These are phyloP conservation scores for Phytophthora tentaculata DNA, from an alignment of 352 stramenopile genomes.

Conservation along the genomic window DNA sequence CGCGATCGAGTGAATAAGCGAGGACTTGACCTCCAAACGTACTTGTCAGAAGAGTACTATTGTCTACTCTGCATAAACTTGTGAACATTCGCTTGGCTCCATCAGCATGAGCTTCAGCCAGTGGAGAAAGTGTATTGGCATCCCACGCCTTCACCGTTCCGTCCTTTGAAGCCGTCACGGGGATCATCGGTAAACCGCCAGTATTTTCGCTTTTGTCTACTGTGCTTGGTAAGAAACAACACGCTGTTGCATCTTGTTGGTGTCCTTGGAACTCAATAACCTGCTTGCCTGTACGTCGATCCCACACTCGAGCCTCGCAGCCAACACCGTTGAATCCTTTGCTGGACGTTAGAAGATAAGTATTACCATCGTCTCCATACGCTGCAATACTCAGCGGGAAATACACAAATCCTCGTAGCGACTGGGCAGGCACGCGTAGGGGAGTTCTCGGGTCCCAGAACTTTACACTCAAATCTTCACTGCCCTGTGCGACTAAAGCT, in stretches of 20 bases:
- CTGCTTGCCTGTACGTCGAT: constrained; percentile 70
- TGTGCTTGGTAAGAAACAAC: constrained; percentile 58
- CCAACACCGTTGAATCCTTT: constrained; percentile 89
- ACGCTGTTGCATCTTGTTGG: constrained; percentile 78
- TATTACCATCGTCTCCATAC: constrained; percentile 36
- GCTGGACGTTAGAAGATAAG: constrained; percentile 81
- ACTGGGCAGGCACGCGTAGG: constrained; percentile 58
- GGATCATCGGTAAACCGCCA: constrained; percentile 29
- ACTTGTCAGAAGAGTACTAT: constrained; percentile 51
- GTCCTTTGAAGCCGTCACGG: constrained; percentile 81
- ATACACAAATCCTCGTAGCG: constrained; percentile 77
- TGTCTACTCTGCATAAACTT: constrained; percentile 48
- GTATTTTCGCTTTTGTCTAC: constrained; percentile 18
- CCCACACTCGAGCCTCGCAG: constrained; percentile 80
- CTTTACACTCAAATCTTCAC: constrained; percentile 83
- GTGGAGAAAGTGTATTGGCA: constrained; percentile 18
- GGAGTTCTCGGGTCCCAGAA: constrained; percentile 74
- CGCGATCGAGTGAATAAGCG: constrained; percentile 44
- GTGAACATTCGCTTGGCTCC: constrained; percentile 68
- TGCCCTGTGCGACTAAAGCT: constrained; percentile 71
- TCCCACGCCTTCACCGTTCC: constrained; percentile 83
- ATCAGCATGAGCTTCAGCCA: constrained; percentile 57
- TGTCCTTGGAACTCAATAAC: constrained; percentile 66
- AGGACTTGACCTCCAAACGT: constrained; percentile 62
- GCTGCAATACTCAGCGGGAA: constrained; percentile 73